phyloP scores from a whole-genome alignment of 768 basidiomycete genomes.

The Boletus eberwhitei region DNA sequence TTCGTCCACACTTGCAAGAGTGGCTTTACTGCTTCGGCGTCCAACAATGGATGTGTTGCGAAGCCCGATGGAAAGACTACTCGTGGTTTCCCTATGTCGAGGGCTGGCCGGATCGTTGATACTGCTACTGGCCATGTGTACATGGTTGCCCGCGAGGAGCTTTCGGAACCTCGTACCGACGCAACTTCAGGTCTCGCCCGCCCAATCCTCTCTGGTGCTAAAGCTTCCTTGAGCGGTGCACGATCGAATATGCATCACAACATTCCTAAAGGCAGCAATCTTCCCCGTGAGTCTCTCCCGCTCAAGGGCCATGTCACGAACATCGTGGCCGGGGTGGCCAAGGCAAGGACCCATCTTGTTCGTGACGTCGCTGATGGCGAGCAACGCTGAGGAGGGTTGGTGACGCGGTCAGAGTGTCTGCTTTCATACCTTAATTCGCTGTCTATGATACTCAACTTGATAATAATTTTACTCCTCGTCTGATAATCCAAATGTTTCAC shows the following conservation, averaged over 20 bases:
- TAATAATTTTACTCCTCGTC: neutral
- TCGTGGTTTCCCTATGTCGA: neutral
- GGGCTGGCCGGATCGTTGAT: neutral
- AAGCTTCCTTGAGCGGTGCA: no score
- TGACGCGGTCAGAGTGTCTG: neutral
- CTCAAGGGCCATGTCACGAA: neutral
- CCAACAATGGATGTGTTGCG: slow-evolving; percentile 14
- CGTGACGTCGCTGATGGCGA: neutral
- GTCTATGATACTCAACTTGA: neutral
- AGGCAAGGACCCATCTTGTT: neutral
- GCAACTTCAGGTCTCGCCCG: neutral
- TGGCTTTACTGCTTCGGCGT: slow-evolving; percentile 15
- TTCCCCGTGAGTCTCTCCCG: neutral
- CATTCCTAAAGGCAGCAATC: neutral
- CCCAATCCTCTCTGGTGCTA: neutral
- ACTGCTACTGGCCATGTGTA: no score
- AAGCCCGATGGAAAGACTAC: neutral
- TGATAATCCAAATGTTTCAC: no score
- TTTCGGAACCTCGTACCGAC: neutral
- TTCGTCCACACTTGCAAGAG: slow-evolving; percentile 25
- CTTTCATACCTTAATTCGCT: neutral
- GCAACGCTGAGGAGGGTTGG: neutral
- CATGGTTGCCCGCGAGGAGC: no score
- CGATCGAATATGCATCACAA: neutral
- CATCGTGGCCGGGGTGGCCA: neutral